phyloP scores from a whole-genome alignment of 805 yeast species.

The Lachancea thermotolerans region DNA sequence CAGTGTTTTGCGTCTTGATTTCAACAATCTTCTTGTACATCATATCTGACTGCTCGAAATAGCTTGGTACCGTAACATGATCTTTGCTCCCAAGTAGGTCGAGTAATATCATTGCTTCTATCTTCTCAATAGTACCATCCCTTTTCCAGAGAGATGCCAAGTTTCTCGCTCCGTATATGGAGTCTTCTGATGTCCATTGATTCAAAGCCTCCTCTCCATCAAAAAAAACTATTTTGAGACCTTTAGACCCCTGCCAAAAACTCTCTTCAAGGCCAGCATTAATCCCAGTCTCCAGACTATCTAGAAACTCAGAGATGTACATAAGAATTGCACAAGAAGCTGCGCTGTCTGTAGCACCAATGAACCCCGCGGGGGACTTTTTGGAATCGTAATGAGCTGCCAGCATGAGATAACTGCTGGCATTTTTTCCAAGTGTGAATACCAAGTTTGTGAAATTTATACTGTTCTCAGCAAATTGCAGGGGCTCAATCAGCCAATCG shows the following conservation, averaged over 20 bases:
- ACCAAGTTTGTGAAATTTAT: constrained; percentile 36
- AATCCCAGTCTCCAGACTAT: constrained; percentile 1
- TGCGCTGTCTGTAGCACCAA: constrained; percentile 57
- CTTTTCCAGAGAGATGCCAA: constrained; percentile 37
- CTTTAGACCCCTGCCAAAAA: constrained; percentile 21
- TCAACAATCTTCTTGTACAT: constrained; percentile 33
- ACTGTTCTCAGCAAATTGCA: constrained; percentile 34
- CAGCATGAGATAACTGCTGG: constrained; percentile 31
- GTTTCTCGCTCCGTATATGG: constrained; percentile 50
- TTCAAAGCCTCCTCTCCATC: constrained; percentile 60
- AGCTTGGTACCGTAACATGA: constrained; percentile 33
- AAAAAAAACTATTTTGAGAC: constrained; percentile 45
- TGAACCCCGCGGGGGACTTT: constrained; percentile 43
- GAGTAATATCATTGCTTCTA: constrained; percentile 42
- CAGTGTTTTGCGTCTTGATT: constrained; percentile 1
- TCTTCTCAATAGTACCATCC: constrained; percentile 24
- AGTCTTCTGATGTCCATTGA: constrained; percentile 46
- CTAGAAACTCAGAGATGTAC: constrained; percentile 35
- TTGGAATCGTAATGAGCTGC: constrained; percentile 55
- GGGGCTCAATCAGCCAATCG: constrained; percentile 26
- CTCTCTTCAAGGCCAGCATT: constrained; percentile 1
- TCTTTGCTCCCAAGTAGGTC: constrained; percentile 37
- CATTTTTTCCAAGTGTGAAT: constrained; percentile 23
- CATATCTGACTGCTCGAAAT: constrained; percentile 36
- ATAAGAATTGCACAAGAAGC: constrained; percentile 49